phyloP scores from a whole-genome alignment of 805 yeast species.

The Pichia occidentalis region DNA sequence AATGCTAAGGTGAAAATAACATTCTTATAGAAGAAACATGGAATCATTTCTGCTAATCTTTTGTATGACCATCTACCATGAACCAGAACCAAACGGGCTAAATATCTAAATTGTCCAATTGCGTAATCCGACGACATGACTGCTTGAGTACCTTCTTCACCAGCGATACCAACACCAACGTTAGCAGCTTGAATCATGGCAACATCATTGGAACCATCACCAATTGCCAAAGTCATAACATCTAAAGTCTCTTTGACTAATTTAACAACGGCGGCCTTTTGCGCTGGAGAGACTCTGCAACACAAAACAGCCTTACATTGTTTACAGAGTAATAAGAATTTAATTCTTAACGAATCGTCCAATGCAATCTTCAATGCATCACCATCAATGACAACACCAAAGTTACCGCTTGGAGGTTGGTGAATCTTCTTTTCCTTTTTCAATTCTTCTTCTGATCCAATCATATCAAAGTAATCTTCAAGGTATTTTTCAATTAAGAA shows the following conservation, averaged over 20 bases:
- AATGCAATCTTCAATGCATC: constrained; percentile 60
- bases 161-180: constrained; percentile 85
- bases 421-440: constrained; percentile 51
- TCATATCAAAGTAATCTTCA: constrained; percentile 47
- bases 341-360: constrained; percentile 35
- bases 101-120: constrained; percentile 71
- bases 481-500: constrained; percentile 47
- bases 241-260: constrained; percentile 66
- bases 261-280: constrained; percentile 77
- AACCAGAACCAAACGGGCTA: constrained; percentile 58
- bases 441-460: constrained; percentile 54
- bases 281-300: constrained; percentile 85
- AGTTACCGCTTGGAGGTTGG: constrained; percentile 59
- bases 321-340: constrained; percentile 66
- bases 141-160: constrained; percentile 88
- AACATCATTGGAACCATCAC: constrained; percentile 86
- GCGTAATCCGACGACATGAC: constrained; percentile 87
- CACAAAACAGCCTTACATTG: constrained; percentile 78
- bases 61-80: constrained; percentile 89
- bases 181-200: constrained; percentile 89
- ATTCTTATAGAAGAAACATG: constrained; percentile 73
- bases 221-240: constrained; percentile 83
- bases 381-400: constrained; percentile 74
- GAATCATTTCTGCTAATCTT: constrained; percentile 77
- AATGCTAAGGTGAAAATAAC: constrained; percentile 66